Evolutionary conservation across 2,329 filamentous ascomycete genomes (phyloP).

Genomic region (Pseudogymnoascus destructans): DNA sequence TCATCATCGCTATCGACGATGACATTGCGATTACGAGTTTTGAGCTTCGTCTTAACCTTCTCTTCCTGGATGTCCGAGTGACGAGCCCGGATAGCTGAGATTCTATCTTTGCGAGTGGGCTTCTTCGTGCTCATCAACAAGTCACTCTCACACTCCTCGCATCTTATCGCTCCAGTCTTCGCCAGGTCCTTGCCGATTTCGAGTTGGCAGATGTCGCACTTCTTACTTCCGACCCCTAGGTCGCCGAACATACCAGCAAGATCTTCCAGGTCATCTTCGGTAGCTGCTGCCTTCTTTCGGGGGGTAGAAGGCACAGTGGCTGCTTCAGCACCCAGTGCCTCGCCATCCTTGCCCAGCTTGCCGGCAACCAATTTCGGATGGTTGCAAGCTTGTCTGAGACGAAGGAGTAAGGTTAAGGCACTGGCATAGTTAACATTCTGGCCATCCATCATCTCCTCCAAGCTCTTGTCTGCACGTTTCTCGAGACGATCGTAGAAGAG

Average conservation of each 20-base stretch:
- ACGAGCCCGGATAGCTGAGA: conserved; percentile 18
- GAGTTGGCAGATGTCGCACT: conserved; percentile 25
- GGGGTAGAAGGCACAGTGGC: conserved; percentile 7
- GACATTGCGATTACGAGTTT: conserved; percentile 39
- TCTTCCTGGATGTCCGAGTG: conserved; percentile 26
- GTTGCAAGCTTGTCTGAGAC: conserved; percentile 86
- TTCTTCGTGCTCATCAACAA: conserved; percentile 44
- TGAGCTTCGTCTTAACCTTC: conserved; percentile 28
- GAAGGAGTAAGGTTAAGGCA: conserved; percentile 80
- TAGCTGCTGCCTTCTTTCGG: conserved; percentile 34
- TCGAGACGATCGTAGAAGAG: conserved; percentile 78
- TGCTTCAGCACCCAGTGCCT: conserved; percentile 56
- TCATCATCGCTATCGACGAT: conserved; percentile 56
- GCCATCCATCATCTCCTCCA: conserved; percentile 78
- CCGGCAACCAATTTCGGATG: conserved; percentile 79
- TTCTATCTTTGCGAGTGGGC: conserved; percentile 18
- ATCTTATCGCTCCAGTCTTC: conserved; percentile 40
- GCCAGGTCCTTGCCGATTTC: conserved; percentile 22
- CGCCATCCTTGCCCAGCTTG: conserved; percentile 76
- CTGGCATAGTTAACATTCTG: conserved; percentile 80
- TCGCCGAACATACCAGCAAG: conserved; percentile 79
- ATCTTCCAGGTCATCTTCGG: conserved; percentile 59
- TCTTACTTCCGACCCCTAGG: conserved; percentile 40
- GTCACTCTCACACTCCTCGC: conserved; percentile 62
- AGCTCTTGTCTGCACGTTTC: conserved; percentile 68